These are phyloP conservation scores for Beauveria pseudobassiana DNA, from an alignment of 2,329 filamentous ascomycete genomes.

Conservation along the genomic window DNA sequence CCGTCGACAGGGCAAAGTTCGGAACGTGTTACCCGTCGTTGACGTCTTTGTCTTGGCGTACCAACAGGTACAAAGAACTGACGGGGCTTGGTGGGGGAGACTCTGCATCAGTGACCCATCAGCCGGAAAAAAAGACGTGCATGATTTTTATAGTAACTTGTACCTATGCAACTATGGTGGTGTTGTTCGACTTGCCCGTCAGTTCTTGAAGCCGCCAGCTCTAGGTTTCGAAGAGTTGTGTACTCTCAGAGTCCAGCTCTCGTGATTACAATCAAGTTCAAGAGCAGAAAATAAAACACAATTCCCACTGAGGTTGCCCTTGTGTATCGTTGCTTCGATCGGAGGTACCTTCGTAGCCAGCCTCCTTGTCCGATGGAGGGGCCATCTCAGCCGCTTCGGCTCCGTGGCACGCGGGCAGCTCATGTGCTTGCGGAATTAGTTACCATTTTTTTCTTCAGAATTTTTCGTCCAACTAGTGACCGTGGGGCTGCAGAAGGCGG, in stretches of 20 bases:
- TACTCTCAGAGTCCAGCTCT: background rate
- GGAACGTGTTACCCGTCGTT: no score
- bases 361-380: background rate
- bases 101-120: no score
- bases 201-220: no score
- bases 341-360: background rate
- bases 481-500: background rate
- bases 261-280: background rate
- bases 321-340: background rate
- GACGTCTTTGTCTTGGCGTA: no score
- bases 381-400: conserved; percentile 5
- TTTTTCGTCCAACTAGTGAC: background rate
- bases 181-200: no score
- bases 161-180: no score
- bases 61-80: no score
- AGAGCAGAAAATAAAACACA: background rate
- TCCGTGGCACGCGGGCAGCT: conserved; percentile 4
- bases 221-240: no score
- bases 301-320: background rate
- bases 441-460: background rate
- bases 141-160: no score
- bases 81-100: no score
- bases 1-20: no score
- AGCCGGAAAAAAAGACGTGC: no score
- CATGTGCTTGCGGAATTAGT: background rate